Conservation (phyloP, 371 early-diverging fungal species). For the Nematocida major region DNA sequence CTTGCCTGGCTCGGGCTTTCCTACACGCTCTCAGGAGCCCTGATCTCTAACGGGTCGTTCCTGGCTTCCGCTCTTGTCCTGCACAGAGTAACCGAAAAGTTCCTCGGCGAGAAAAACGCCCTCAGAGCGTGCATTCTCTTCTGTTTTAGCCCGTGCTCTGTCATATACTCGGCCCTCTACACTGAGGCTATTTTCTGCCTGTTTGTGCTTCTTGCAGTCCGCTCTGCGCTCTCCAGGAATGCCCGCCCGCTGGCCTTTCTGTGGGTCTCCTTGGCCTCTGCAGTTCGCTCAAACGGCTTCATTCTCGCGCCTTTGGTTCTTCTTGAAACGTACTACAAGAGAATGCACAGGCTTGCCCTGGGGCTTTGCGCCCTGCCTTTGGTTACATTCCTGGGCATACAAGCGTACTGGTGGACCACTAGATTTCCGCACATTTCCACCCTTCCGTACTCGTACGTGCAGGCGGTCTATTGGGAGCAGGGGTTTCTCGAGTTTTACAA, state of each 20-base stretch:
- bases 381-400: slow-evolving; percentile 50
- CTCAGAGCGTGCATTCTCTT: slow-evolving; percentile 47
- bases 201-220: slow-evolving; percentile 48
- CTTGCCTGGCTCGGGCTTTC: slow-evolving; percentile 61
- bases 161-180: slow-evolving; percentile 61
- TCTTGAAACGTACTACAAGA: no score
- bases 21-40: slow-evolving; percentile 67
- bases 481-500: slow-evolving; percentile 62
- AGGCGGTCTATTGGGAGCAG: slow-evolving; percentile 63
- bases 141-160: slow-evolving; percentile 59
- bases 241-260: not conserved
- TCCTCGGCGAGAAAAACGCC: slow-evolving; percentile 18
- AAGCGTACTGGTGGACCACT: slow-evolving; percentile 51
- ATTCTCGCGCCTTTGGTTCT: slow-evolving; percentile 53
- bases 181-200: slow-evolving; percentile 62
- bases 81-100: slow-evolving; percentile 47
- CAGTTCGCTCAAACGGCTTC: slow-evolving; percentile 62
- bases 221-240: not conserved
- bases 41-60: slow-evolving; percentile 53
- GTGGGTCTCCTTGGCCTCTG: slow-evolving; percentile 47
- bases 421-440: slow-evolving; percentile 19
- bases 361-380: not conserved
- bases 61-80: slow-evolving; percentile 51
- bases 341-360: no score
- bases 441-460: slow-evolving; percentile 62